A percentile compares a stretch with the other conserved stretches of the same genome.
Conservation (phyloP, 2,329 filamentous ascomycete species). For the Penicillium sp. region DNA sequence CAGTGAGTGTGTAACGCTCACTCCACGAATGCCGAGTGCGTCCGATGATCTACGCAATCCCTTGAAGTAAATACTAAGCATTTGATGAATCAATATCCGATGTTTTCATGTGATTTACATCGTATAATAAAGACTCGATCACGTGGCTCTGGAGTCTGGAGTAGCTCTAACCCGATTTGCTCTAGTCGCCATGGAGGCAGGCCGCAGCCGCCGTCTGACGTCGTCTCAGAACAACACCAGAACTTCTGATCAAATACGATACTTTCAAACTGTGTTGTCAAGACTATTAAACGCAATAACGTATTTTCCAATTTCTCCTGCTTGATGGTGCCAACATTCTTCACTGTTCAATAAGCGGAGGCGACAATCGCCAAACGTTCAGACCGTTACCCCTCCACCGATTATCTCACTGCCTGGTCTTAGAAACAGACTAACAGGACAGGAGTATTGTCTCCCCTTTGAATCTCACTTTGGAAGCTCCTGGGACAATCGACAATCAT, state of each 20-base stretch:
- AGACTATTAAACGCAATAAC: neutral
- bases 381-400: constrained; percentile 2
- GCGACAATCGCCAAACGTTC: neutral
- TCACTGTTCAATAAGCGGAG: neutral
- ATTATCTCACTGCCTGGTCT: neutral
- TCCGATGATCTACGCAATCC: too few species aligned
- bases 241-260: neutral
- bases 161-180: neutral
- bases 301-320: neutral
- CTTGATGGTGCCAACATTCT: neutral
- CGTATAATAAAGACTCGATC: too few species aligned
- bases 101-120: too few species aligned
- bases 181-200: too few species aligned
- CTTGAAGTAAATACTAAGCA: too few species aligned
- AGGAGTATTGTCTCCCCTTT: neutral
- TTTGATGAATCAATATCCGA: too few species aligned
- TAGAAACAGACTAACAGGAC: neutral
- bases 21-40: too few species aligned
- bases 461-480: neutral
- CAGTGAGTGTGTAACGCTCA: too few species aligned
- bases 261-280: neutral
- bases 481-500: constrained; percentile 46
- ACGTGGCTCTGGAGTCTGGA: too few species aligned
- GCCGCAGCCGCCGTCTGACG: neutral
- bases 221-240: neutral